phyloP scores from a whole-genome alignment of 2,329 filamentous ascomycete genomes.

The Exophiala sideris region DNA sequence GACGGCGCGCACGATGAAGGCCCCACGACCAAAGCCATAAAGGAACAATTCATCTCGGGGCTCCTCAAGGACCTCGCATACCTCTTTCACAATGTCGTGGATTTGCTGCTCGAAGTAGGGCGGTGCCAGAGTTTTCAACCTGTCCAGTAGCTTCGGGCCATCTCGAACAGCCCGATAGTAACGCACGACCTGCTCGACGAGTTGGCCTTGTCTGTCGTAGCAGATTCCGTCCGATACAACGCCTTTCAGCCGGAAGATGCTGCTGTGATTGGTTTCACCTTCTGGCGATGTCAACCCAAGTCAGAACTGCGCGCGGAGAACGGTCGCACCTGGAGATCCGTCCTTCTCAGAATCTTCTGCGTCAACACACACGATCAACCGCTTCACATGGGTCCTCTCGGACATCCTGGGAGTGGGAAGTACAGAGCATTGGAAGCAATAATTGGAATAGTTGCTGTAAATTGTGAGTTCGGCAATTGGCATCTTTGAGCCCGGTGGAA shows the following conservation, averaged over 20 bases:
- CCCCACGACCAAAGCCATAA: constrained; percentile 41
- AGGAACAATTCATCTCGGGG: constrained; percentile 40
- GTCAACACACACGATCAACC: constrained; percentile 24
- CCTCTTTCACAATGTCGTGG: constrained; percentile 20
- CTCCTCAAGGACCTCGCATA: constrained; percentile 19
- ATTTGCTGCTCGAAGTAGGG: constrained; percentile 24
- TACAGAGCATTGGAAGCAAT: too few species aligned
- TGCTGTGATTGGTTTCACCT: constrained; percentile 19
- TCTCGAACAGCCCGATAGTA: constrained; percentile 22
- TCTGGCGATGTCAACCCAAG: constrained; percentile 1
- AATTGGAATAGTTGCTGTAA: too few species aligned
- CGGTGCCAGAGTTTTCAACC: constrained; percentile 15
- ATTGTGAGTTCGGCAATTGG: too few species aligned
- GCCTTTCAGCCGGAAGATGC: constrained; percentile 20
- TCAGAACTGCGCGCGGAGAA: not conserved
- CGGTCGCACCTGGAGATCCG: constrained; percentile 10
- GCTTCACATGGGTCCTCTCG: constrained; percentile 41
- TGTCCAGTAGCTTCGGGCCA: constrained; percentile 16
- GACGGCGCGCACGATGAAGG: constrained; percentile 41
- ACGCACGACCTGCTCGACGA: constrained; percentile 19
- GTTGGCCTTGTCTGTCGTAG: constrained; percentile 13
- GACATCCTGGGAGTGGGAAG: constrained; percentile 31
- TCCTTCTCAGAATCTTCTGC: constrained; percentile 5
- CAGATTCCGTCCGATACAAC: constrained; percentile 12
- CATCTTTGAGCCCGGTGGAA: too few species aligned